Base-by-base conservation (phyloP, 495 filamentous ascomycete species). In the Aspergillus bridgeri region DNA sequence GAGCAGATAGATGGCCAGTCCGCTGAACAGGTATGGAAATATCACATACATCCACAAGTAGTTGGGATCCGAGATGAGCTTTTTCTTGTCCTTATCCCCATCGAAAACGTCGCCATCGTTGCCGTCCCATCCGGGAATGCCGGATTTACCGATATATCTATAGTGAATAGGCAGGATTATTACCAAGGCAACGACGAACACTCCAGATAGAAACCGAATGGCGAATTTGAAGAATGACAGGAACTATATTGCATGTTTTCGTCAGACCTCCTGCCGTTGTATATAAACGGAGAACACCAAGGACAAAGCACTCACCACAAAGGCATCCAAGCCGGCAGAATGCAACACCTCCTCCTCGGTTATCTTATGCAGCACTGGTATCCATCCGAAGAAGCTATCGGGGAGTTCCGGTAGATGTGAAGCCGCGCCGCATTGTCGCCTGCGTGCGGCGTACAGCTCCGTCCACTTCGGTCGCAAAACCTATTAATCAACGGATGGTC, bases 21-120 rank as follows among this genome's bases (percentile, higher is more conserved):
- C 83, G 17, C 86, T 93, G 69, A 98, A 98, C 23, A 97, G 73
- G 73, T 96, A 99, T 6, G 91, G 87, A 65, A 98, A 97, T 23
- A 87, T 76, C 9, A 97, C 79, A 66, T 97, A 96, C 50, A 93
- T 90, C 92, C 92, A 97, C n/a, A 97, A 76, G 66, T 94, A 96
- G 24, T 70, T 65, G 7, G 70, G 71, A 23, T 77, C 69, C 0
- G 61, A 55, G 18, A 69, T 55, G 3, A 67, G 51, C 25, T 72
- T 67, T 15, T 72, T 69, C 38, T 72, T 71, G 17, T 63, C 61
- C 19, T 71, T 66, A 9, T 58, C 64, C 2, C 54, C 51, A 27
- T 33, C 52, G 6, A 51, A 42, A 47, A 47, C 19, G n/a, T 51
- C 45, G 27, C 58, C 57, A 21, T 64, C 58, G 42, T 73, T 61